Evolutionary conservation across 164 flowering plant genomes (phyloP).

Genomic region (Pachysandra terminalis): DNA sequence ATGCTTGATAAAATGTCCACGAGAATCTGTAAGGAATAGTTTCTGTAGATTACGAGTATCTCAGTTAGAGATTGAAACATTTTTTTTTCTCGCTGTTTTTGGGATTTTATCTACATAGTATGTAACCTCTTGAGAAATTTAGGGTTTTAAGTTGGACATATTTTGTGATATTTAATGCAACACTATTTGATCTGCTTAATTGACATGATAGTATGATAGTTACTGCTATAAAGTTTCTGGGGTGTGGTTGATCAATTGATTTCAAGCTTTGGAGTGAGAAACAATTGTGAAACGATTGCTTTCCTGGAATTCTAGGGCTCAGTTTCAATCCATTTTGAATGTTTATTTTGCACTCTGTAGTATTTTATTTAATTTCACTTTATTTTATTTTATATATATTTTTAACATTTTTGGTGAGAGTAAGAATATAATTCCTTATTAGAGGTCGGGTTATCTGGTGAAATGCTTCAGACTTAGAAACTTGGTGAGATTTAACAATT

Average conservation of each 20-base stretch:
- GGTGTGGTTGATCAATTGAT: not conserved
- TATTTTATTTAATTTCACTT: no score
- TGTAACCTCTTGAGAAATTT: no score
- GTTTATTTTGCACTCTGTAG: not conserved
- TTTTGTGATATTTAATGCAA: not conserved
- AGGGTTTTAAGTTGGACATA: not conserved
- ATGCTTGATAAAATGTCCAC: not conserved
- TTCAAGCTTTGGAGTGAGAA: not conserved
- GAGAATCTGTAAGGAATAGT: not conserved
- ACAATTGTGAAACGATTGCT: not conserved
- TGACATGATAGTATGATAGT: not conserved
- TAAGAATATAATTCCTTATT: no score
- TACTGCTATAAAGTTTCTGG: not conserved
- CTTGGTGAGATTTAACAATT: no score
- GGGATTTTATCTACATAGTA: no score
- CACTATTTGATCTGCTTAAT: not conserved
- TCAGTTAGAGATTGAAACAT: not conserved
- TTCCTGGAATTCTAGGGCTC: not conserved
- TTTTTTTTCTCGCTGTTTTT: not conserved
- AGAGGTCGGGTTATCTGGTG: no score
- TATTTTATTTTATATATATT: no score
- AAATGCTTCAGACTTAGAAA: no score
- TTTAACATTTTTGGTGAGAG: no score
- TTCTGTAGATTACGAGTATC: not conserved
- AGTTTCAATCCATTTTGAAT: no score